These are phyloP conservation scores for Echria macrotheca DNA, from an alignment of 495 filamentous ascomycete species.

Conservation along the genomic window DNA sequence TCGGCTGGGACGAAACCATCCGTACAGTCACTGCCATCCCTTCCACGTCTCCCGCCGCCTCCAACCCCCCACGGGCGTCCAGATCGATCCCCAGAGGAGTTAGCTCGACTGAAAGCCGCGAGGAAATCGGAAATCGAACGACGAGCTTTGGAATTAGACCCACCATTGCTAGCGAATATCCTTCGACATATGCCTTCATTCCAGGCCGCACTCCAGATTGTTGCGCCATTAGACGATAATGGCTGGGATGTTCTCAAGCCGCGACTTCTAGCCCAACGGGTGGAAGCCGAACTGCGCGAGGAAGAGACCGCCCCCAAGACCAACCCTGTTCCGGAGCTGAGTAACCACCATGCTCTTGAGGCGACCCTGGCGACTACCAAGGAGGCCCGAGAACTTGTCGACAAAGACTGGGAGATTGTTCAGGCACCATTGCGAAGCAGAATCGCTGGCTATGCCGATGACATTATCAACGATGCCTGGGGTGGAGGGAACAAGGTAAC, in stretches of 20 bases:
- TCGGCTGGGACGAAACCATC: not conserved
- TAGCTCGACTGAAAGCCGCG: conserved; percentile 50
- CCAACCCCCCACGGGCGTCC: conserved; percentile 18
- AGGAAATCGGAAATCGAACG: conserved; percentile 63
- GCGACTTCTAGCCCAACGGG: conserved; percentile 57
- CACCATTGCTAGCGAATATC: conserved; percentile 53
- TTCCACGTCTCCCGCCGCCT: not conserved
- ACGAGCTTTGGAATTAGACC: conserved; percentile 54
- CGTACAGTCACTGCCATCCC: not conserved
- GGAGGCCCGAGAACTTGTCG: conserved; percentile 54
- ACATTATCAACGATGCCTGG: conserved; percentile 58
- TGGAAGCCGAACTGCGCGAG: conserved; percentile 52
- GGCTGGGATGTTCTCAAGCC: conserved; percentile 62
- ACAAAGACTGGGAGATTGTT: conserved; percentile 61
- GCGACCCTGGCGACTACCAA: conserved; percentile 33
- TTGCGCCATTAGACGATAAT: conserved; percentile 54
- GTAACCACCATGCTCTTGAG: conserved; percentile 18
- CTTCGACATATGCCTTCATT: conserved; percentile 64
- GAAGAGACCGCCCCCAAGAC: conserved; percentile 36
- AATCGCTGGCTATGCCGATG: conserved; percentile 57
- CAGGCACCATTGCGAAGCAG: conserved; percentile 57
- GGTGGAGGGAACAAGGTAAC: conserved; percentile 49
- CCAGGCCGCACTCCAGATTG: conserved; percentile 62
- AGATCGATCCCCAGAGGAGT: conserved; percentile 40
- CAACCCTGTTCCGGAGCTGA: conserved; percentile 35